A percentile compares a stretch with the other conserved stretches of the same genome.
phyloP scores from a whole-genome alignment of 768 basidiomycete genomes.

The Myochromella boudieri region DNA sequence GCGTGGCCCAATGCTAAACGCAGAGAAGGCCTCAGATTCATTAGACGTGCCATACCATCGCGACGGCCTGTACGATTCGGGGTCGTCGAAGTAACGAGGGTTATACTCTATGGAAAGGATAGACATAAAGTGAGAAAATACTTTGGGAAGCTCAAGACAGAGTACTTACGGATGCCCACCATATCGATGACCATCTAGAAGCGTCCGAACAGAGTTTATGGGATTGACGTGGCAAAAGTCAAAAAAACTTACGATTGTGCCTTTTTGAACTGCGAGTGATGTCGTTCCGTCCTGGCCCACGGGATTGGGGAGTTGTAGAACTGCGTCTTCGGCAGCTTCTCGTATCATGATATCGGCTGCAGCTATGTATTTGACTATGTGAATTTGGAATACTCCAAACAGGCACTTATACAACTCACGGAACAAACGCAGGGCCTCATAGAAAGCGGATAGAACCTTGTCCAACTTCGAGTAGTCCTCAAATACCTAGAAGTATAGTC shows the following conservation, averaged over 20 bases:
- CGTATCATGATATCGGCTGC: constrained; percentile 37
- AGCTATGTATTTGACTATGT: no score
- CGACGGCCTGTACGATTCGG: constrained; percentile 45
- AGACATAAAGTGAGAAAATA: no score
- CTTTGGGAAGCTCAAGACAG: no score
- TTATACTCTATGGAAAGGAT: constrained; percentile 39
- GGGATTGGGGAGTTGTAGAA: constrained; percentile 37
- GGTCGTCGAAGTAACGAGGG: constrained; percentile 46
- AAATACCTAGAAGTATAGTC: constrained; percentile 29
- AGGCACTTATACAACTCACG: no score
- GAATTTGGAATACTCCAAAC: no score
- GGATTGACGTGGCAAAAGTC: no score
- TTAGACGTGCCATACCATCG: constrained; percentile 43
- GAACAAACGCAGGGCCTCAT: constrained; percentile 43
- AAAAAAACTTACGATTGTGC: constrained; percentile 14
- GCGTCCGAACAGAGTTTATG: no score
- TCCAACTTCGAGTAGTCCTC: constrained; percentile 40
- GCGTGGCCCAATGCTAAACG: constrained; percentile 49
- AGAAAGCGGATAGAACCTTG: constrained; percentile 42
- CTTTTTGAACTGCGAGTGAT: constrained; percentile 36
- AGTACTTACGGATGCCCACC: constrained; percentile 49
- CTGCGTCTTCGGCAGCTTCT: constrained; percentile 38
- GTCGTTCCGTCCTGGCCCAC: constrained; percentile 34
- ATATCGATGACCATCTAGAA: constrained; percentile 45
- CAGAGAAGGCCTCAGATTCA: constrained; percentile 43